Evolutionary conservation across 148 eudicot genomes (phyloP), one percentile per base, ranked within the genome.

Genomic region (Hydrangea macrophylla): DNA sequence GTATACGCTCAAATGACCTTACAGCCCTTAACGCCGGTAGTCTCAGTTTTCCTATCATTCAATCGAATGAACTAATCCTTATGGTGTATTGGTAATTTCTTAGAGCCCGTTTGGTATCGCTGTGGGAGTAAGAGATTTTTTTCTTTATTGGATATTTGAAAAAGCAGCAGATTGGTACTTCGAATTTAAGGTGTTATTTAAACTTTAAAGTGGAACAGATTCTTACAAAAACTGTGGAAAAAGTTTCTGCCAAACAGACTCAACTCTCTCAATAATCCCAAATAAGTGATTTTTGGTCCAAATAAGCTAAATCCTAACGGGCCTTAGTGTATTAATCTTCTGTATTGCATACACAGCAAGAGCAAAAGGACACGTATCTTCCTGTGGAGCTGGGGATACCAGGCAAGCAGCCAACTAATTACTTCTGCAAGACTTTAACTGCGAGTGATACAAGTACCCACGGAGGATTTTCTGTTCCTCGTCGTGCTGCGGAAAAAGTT

Each of bases 401-500:
- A 7, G 82, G 92, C 77, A 84, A 88, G 82, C 99, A 94, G 77
- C 99, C 99, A 8, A 91, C 92, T 13, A 93, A 93, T 84, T 93
- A 88, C 70, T 93, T 93, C 70, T 93, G 98, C 84, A 93, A 93
- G 84, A 90, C 98, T 59, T 70, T 93, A 69, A 93, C 98, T 27
- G 98, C 98, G 15, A 93, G 98, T 72, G 98, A 93, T 73, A 94
- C 99, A 10, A 94, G 99, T 73, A 94, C 99, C 24, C 99, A 94
- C 73, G 99, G 99, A 44, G 99, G 99, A 17, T 94, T 94, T 75
- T 94, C 99, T 68, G 99, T 94, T 76, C 99, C 99, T 70, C 96
- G 97, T 28, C 99, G 97, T 66, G 99, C 99, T 57, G 99, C 99
- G 25, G 99, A 93, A 80, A 94, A 91, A 94, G 99, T 94, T 73